Percentiles rank a stretch among this genome's conserved stretches.
These are phyloP conservation scores for Neurospora terricola DNA, from an alignment of 495 filamentous ascomycete genomes.

Conservation along the genomic window DNA sequence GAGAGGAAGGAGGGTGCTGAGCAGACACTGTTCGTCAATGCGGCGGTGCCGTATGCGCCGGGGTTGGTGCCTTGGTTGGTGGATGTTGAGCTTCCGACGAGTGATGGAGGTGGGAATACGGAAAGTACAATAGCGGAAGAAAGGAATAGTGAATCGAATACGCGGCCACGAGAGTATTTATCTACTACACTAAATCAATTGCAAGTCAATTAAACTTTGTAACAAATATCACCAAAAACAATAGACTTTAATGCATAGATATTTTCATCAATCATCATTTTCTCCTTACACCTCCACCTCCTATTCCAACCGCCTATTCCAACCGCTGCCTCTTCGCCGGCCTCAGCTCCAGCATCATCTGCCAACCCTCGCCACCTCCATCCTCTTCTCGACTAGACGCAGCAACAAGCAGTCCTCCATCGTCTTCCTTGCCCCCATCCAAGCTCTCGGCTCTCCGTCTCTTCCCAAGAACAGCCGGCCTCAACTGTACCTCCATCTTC, in stretches of 20 bases:
- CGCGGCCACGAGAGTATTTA: neutral
- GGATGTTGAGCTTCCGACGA: constrained; percentile 39
- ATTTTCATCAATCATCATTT: neutral
- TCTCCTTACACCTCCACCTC: neutral
- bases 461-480: too few species aligned
- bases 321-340: neutral
- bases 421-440: too few species aligned
- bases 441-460: too few species aligned
- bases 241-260: neutral
- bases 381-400: too few species aligned
- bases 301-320: neutral
- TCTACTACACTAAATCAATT: neutral
- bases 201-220: neutral
- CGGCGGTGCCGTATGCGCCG: constrained; percentile 36
- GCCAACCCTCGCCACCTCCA: neutral
- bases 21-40: constrained; percentile 67
- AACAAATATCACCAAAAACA: neutral
- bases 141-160: neutral
- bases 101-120: neutral
- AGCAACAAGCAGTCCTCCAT: too few species aligned
- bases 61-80: constrained; percentile 53
- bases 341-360: neutral
- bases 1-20: constrained; percentile 26
- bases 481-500: too few species aligned
- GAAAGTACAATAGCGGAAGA: neutral